phyloP scores from a whole-genome alignment of 352 stramenopile species.

The Globisporangium paddicum region DNA sequence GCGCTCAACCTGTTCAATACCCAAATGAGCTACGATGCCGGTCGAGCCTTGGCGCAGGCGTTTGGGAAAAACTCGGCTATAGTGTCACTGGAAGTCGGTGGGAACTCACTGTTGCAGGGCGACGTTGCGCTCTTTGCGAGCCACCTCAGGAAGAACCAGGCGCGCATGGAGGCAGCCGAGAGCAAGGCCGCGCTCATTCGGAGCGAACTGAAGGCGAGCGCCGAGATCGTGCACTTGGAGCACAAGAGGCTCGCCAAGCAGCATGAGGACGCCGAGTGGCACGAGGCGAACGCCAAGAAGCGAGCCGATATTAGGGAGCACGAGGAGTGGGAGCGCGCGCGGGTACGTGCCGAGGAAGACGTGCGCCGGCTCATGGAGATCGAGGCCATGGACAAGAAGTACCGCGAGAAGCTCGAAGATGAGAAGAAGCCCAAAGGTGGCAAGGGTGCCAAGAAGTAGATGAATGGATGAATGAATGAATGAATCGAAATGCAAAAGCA shows the following conservation, averaged over 20 bases:
- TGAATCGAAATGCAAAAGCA: not conserved
- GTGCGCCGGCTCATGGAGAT: conserved; percentile 44
- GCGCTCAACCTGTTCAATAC: conserved; percentile 59
- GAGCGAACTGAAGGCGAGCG: conserved; percentile 23
- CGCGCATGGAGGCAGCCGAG: conserved; percentile 19
- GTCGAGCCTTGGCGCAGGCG: conserved; percentile 32
- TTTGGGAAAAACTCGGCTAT: conserved; percentile 46
- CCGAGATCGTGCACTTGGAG: conserved; percentile 26
- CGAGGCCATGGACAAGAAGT: conserved; percentile 52
- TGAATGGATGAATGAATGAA: no score
- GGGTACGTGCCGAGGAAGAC: conserved; percentile 30
- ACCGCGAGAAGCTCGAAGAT: conserved; percentile 31
- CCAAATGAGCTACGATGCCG: conserved; percentile 45
- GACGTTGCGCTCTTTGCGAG: conserved; percentile 43
- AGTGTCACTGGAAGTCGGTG: conserved; percentile 42
- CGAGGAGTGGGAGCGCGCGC: conserved; percentile 49
- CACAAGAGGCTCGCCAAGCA: conserved; percentile 33
- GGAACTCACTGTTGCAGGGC: conserved; percentile 37
- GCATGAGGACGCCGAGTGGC: conserved; percentile 37
- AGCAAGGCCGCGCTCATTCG: conserved; percentile 19
- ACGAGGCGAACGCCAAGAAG: conserved; percentile 48
- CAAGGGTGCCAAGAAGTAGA: conserved; percentile 55
- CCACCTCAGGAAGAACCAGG: conserved; percentile 42
- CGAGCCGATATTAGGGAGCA: conserved; percentile 35
- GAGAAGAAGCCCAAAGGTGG: conserved; percentile 42